A percentile compares a stretch with the other conserved stretches of the same genome.
These are phyloP conservation scores for Carex scoparia DNA, from an alignment of 176 grass and related monocot genomes.

Conservation along the genomic window DNA sequence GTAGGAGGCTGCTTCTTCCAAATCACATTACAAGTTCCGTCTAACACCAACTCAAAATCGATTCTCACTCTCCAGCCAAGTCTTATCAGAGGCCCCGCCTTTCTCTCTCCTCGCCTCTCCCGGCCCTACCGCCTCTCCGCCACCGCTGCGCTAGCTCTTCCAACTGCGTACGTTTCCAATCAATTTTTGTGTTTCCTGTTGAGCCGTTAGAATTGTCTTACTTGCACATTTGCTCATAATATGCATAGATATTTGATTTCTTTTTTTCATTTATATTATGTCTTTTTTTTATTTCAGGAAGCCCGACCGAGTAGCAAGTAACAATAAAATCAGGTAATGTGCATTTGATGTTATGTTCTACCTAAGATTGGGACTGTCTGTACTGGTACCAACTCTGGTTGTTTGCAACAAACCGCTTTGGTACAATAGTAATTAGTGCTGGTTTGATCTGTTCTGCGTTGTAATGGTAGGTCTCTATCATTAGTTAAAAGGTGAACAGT, in stretches of 20 bases:
- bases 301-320: slow-evolving; percentile 37
- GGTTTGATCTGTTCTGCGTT: neutral
- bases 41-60: neutral
- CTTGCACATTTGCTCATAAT: neutral
- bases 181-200: neutral
- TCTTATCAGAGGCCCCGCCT: slow-evolving; percentile 15
- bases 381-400: slow-evolving; percentile 6
- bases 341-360: neutral
- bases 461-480: neutral
- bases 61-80: neutral
- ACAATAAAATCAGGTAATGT: slow-evolving; percentile 43
- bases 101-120: slow-evolving; percentile 33
- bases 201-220: neutral
- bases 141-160: slow-evolving; percentile 18
- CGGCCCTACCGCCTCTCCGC: neutral
- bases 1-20: neutral
- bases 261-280: neutral
- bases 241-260: neutral
- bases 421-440: neutral
- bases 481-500: neutral
- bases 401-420: neutral
- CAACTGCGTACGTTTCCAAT: slow-evolving; percentile 3
- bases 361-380: neutral
- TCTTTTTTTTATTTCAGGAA: slow-evolving; percentile 16
- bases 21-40: neutral